These are phyloP conservation scores for Tylopilus sp. DNA, from an alignment of 1,284 basidiomycete species.

Conservation along the genomic window DNA sequence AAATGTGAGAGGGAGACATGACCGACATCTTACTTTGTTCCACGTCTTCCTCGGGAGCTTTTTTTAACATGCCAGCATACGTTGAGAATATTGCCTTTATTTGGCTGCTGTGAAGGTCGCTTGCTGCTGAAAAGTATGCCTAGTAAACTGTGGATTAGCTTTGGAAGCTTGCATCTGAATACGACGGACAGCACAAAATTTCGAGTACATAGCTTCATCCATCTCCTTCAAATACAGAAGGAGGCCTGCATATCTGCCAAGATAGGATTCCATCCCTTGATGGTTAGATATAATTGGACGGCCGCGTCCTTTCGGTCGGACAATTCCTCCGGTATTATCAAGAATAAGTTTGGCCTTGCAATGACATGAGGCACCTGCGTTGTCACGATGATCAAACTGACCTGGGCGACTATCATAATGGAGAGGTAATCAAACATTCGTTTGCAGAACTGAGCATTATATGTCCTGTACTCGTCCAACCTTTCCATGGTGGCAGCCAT, in stretches of 20 bases:
- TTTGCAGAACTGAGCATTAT: slow-evolving; percentile 89
- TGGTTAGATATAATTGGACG: slow-evolving; percentile 59
- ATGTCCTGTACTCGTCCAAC: slow-evolving; percentile 82
- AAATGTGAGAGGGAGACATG: background rate
- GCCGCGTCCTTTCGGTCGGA: slow-evolving; percentile 39
- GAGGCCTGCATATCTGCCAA: slow-evolving; percentile 86
- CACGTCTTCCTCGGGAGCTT: slow-evolving; percentile 63
- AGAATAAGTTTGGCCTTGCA: slow-evolving; percentile 61
- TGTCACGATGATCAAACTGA: slow-evolving; percentile 21
- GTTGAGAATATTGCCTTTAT: slow-evolving; percentile 69
- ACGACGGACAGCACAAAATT: slow-evolving; percentile 76
- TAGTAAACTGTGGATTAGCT: slow-evolving; percentile 33
- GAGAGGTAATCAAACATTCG: slow-evolving; percentile 85
- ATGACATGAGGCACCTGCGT: slow-evolving; percentile 7
- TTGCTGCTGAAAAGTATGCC: slow-evolving; percentile 86
- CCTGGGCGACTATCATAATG: slow-evolving; percentile 88
- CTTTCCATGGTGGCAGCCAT: slow-evolving; percentile 94
- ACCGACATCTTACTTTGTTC: slow-evolving; percentile 53
- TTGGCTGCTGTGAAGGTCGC: slow-evolving; percentile 77
- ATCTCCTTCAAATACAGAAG: slow-evolving; percentile 95
- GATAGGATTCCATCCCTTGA: slow-evolving; percentile 71
- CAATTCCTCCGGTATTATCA: slow-evolving; percentile 56
- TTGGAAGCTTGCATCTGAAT: background rate
- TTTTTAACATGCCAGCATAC: slow-evolving; percentile 63
- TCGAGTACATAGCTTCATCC: slow-evolving; percentile 81